These are phyloP conservation scores for Phytophthora quininea DNA, from an alignment of 352 stramenopile genomes.

Conservation along the genomic window DNA sequence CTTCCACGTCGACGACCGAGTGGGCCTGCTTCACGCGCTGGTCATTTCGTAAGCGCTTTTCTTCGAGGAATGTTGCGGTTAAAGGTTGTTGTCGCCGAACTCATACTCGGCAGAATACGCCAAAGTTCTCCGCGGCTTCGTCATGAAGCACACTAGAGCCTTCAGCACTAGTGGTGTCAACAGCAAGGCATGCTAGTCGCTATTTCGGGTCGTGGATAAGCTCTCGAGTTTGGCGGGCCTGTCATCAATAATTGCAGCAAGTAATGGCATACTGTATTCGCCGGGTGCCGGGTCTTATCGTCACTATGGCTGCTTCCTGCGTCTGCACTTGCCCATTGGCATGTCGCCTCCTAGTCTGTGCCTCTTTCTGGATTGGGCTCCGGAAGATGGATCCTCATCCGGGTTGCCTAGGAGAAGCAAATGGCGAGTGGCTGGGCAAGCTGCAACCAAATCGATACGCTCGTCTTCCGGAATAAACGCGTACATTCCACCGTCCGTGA, in stretches of 20 bases:
- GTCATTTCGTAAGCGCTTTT: slow-evolving; percentile 51
- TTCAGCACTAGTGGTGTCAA: background rate
- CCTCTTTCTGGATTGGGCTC: slow-evolving; percentile 28
- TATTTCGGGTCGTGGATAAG: slow-evolving; percentile 2
- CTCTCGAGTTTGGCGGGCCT: background rate
- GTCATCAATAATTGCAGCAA: no score
- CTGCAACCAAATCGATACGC: slow-evolving; percentile 68
- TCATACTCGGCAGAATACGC: slow-evolving; percentile 71
- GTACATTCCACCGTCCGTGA: slow-evolving; percentile 82
- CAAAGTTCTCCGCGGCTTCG: slow-evolving; percentile 50
- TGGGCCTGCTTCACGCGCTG: slow-evolving; percentile 53
- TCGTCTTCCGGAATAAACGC: slow-evolving; percentile 80
- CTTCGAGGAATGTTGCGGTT: slow-evolving; percentile 54
- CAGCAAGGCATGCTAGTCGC: background rate
- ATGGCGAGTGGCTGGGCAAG: slow-evolving; percentile 70
- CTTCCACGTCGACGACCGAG: slow-evolving; percentile 36
- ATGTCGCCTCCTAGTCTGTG: slow-evolving; percentile 18
- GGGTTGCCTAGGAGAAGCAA: slow-evolving; percentile 44
- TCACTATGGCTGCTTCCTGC: slow-evolving; percentile 17
- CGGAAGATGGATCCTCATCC: slow-evolving; percentile 1
- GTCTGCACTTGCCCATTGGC: background rate
- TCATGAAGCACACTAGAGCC: slow-evolving; percentile 38
- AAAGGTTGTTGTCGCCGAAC: slow-evolving; percentile 69
- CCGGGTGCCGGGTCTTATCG: slow-evolving; percentile 10
- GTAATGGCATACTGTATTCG: background rate